Percentiles rank a stretch among this genome's conserved stretches.
Conservation (phyloP, 73 alveolate species). For the Durusdinium trenchii region DNA sequence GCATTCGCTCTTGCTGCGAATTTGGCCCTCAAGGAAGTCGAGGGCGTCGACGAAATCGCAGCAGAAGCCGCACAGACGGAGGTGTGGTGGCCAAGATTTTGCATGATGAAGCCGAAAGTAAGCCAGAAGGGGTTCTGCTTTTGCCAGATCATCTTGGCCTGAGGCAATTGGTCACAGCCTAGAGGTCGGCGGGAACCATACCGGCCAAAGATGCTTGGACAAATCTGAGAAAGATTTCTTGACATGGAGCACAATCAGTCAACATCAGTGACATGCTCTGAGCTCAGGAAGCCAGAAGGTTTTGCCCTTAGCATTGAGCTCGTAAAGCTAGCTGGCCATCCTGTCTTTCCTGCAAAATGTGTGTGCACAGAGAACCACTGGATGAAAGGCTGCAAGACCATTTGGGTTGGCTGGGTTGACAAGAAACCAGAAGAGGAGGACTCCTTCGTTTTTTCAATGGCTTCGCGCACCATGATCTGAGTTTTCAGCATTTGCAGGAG, state of each 20-base stretch:
- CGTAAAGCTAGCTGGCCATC: not conserved
- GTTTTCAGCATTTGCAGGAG: slow-evolving; percentile 1
- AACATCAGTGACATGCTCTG: not conserved
- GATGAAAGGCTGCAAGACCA: slow-evolving; percentile 58
- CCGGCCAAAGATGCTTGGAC: slow-evolving; percentile 85
- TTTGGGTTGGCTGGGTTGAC: slow-evolving; percentile 95
- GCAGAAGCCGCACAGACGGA: slow-evolving; percentile 64
- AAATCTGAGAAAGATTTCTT: no score
- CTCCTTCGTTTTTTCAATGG: not conserved
- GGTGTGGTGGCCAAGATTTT: not conserved
- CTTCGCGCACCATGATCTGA: not conserved
- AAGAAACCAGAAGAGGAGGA: slow-evolving; percentile 93
- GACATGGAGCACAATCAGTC: not conserved
- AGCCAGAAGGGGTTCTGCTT: not conserved
- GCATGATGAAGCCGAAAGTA: not conserved
- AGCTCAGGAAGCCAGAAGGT: slow-evolving; percentile 80
- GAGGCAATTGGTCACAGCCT: slow-evolving; percentile 31
- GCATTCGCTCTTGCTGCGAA: no score
- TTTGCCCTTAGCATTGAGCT: not conserved
- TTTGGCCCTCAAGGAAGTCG: slow-evolving; percentile 44
- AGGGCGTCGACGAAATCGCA: slow-evolving; percentile 70
- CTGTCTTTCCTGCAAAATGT: no score
- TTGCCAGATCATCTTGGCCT: not conserved
- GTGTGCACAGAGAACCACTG: not conserved
- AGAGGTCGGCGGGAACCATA: slow-evolving; percentile 87